phyloP scores from a whole-genome alignment of 805 yeast genomes.

The Sugiyamaella marilandica region DNA sequence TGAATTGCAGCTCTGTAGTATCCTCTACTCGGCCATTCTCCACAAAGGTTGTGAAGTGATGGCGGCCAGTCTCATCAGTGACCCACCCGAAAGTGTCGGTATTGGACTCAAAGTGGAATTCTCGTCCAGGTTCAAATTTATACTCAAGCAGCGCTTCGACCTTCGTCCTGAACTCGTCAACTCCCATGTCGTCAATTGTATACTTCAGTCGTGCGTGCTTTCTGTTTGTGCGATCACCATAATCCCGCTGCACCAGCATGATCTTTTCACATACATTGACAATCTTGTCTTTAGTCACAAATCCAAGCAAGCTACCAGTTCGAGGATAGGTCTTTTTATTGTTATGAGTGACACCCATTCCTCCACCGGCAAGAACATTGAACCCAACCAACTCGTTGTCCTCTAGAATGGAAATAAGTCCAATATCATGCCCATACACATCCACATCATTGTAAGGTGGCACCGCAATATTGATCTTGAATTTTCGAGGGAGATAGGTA shows the following conservation, averaged over 20 bases:
- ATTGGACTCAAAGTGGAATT: slow-evolving; percentile 77
- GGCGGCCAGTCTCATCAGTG: slow-evolving; percentile 65
- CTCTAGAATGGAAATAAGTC: slow-evolving; percentile 79
- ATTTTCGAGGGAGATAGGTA: slow-evolving; percentile 88
- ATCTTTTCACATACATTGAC: slow-evolving; percentile 81
- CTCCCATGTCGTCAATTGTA: slow-evolving; percentile 91
- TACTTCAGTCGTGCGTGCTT: slow-evolving; percentile 97
- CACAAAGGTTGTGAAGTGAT: slow-evolving; percentile 90
- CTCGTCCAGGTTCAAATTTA: slow-evolving; percentile 62
- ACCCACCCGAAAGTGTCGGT: slow-evolving; percentile 93
- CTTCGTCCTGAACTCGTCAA: slow-evolving; percentile 69
- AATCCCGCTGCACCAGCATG: slow-evolving; percentile 90
- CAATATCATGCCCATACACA: slow-evolving; percentile 93
- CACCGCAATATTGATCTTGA: slow-evolving; percentile 88
- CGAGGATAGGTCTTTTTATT: slow-evolving; percentile 95
- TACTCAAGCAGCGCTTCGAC: slow-evolving; percentile 82
- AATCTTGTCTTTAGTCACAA: slow-evolving; percentile 59
- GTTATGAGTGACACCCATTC: slow-evolving; percentile 98
- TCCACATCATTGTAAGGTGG: slow-evolving; percentile 97
- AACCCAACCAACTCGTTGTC: slow-evolving; percentile 65
- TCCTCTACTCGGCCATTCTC: slow-evolving; percentile 97
- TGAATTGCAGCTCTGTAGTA: slow-evolving; percentile 84
- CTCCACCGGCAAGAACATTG: slow-evolving; percentile 93
- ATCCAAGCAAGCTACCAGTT: slow-evolving; percentile 86
- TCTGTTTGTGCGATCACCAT: slow-evolving; percentile 93